Evolutionary conservation across 1,139 yeast genomes (phyloP), one percentile per base, ranked within the genome.

Genomic region (Yamadazyma oceani): DNA sequence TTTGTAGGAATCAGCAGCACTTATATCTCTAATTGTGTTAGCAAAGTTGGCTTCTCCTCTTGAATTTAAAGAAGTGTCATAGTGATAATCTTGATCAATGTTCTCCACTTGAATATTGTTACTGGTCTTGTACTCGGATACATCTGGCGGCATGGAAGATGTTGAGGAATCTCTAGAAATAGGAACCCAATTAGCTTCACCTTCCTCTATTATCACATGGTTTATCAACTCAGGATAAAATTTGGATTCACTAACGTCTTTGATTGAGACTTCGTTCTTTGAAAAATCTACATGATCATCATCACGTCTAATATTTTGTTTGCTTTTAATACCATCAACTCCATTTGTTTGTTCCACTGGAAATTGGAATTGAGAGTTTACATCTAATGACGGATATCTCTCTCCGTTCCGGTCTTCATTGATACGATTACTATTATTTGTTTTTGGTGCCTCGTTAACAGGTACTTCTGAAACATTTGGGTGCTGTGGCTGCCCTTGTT

Each of bases 121-220:
- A 10, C 25, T 17, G 5, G 23, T 29, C 24, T 11, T 27, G 11
- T 27, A 27, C 5, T 27, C 30, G 5, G 30, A 14, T 7, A 3
- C 11, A 19, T 10, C 13, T 19, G 14, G 30, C 3, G 26, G 8
- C 10, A 37, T 13, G 5, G 49, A 43, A 6, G 41, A 34, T 9
- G 31, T 21, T 2, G 53, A 49, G 2, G 49, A 45, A 11, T 46
- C 46, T 24, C 53, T 38, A 2, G 51, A 45, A 15, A 46, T 39
- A n/a, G 29, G 40, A n/a, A 59, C 53, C 75, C 75, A 69, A 42
- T 69, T 69, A 5, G 65, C 55, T 37, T 60, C 64, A 1, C 64
- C 64, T 34, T 66, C 72, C 13, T 47, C 49, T 36, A 59, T 24
- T 17, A 36, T 15, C 9, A 17, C 7, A 8, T 29, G 25, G 53